Conservation (phyloP, 2,329 filamentous ascomycete species). For the Xylaria sp. region DNA sequence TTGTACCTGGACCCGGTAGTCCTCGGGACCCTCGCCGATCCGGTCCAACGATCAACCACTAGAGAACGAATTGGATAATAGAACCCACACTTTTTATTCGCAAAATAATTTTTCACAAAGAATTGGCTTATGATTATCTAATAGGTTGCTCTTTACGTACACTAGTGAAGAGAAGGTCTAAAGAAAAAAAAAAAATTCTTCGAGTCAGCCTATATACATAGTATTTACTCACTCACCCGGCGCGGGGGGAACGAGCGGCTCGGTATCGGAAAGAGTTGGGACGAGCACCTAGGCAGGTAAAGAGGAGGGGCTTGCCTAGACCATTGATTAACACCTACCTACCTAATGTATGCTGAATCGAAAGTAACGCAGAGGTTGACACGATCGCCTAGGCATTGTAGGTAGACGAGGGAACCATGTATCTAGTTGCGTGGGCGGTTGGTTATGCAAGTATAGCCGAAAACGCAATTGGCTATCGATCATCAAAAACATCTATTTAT, state of each 20-base stretch:
- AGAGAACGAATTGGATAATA: neutral
- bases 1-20: too few species aligned
- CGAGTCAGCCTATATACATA: too few species aligned
- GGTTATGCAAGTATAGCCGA: constrained; percentile 7
- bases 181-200: neutral
- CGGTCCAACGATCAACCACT: neutral
- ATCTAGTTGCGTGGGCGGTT: too few species aligned
- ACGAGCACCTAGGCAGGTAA: neutral
- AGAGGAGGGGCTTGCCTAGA: too few species aligned
- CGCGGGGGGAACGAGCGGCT: constrained; percentile 12
- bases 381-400: neutral
- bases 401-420: too few species aligned
- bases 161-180: neutral
- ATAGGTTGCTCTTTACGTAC: neutral
- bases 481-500: neutral
- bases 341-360: neutral
- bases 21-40: too few species aligned
- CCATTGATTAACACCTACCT: too few species aligned
- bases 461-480: neutral
- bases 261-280: constrained; percentile 8
- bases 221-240: neutral
- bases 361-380: neutral
- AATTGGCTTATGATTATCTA: constrained; percentile 13
- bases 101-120: neutral
- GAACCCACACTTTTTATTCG: neutral